phyloP scores from a whole-genome alignment of 768 basidiomycete genomes.

The Lentinus brumalis region DNA sequence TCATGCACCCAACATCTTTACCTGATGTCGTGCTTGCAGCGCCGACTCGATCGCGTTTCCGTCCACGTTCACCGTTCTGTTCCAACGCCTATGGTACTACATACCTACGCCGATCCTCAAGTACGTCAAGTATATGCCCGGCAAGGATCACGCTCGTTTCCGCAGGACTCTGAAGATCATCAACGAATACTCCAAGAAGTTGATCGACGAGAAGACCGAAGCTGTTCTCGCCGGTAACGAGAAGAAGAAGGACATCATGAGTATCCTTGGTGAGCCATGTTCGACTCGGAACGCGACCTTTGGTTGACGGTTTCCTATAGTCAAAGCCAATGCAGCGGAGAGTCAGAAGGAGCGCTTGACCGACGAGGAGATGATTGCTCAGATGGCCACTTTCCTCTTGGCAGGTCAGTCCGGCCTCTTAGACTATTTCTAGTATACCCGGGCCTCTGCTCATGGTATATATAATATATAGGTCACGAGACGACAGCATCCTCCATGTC shows the following conservation, averaged over 20 bases:
- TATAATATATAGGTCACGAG: conserved; percentile 27
- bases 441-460: neutral
- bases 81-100: conserved; percentile 31
- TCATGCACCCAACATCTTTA: neutral
- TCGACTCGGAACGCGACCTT: neutral
- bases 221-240: conserved; percentile 21
- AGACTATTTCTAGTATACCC: neutral
- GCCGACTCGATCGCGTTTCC: conserved; percentile 29
- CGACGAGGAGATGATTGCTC: conserved; percentile 35
- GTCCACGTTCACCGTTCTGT: conserved; percentile 24
- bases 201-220: conserved; percentile 30
- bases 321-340: conserved; percentile 34
- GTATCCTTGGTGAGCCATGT: conserved; percentile 30
- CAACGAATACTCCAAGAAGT: conserved; percentile 23
- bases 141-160: conserved; percentile 32
- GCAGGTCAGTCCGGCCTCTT: conserved; percentile 6
- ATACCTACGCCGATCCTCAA: conserved; percentile 30
- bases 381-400: conserved; percentile 28
- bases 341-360: conserved; percentile 31
- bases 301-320: conserved; percentile 8
- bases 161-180: conserved; percentile 27
- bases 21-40: conserved; percentile 9
- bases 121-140: conserved; percentile 32
- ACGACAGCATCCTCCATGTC: conserved; percentile 33
- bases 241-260: conserved; percentile 37